phyloP scores from a whole-genome alignment of 306 rosid genomes.

The Corylus heterophylla region DNA sequence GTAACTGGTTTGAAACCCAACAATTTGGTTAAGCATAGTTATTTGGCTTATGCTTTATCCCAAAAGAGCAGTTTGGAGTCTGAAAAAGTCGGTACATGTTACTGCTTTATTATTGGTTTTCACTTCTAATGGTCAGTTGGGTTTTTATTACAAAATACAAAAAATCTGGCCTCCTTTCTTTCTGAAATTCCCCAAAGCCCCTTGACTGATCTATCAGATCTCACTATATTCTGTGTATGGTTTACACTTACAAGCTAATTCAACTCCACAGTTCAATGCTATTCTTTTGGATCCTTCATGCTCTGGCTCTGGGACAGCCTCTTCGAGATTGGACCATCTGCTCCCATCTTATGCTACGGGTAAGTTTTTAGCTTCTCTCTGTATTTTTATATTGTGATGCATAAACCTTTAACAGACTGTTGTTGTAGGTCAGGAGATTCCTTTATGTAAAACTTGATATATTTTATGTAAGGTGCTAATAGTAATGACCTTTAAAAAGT shows the following conservation, averaged over 20 bases:
- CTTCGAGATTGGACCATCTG: slow-evolving; percentile 78
- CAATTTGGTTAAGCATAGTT: not conserved
- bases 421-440: not conserved
- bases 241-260: slow-evolving; percentile 10
- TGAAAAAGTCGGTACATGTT: not conserved
- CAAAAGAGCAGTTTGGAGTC: not conserved
- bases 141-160: not conserved
- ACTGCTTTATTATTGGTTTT: not conserved
- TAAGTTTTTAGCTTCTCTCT: slow-evolving; percentile 18
- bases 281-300: slow-evolving; percentile 94
- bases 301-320: slow-evolving; percentile 87
- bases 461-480: not conserved
- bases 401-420: not conserved
- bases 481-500: not conserved
- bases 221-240: not conserved
- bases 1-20: not conserved
- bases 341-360: slow-evolving; percentile 84
- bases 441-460: not conserved
- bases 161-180: not conserved
- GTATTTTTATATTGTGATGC: not conserved
- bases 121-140: not conserved
- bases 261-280: slow-evolving; percentile 56
- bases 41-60: not conserved
- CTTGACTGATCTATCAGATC: slow-evolving; percentile 5
- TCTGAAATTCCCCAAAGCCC: not conserved